phyloP scores from a whole-genome alignment of 2,329 filamentous ascomycete genomes.

The Fusarium protoensiforme region DNA sequence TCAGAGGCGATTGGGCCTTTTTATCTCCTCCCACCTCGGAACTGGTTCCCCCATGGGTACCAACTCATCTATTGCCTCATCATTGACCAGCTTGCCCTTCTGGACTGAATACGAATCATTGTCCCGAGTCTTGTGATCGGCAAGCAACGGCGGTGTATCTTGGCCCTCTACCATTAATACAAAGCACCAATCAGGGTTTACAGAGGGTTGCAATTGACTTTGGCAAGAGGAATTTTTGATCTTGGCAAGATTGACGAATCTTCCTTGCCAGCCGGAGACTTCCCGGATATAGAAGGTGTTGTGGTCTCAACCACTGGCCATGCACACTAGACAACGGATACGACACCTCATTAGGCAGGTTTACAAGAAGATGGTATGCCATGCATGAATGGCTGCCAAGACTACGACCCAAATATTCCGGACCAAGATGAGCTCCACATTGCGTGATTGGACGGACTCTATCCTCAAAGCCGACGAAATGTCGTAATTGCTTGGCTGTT shows the following conservation, averaged over 20 bases:
- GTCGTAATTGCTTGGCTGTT: constrained; percentile 1
- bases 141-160: not conserved
- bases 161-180: not conserved
- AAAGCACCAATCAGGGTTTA: not conserved
- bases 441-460: not conserved
- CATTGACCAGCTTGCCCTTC: not conserved
- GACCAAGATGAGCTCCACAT: not conserved
- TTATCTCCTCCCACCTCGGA: not conserved
- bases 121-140: not conserved
- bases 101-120: not conserved
- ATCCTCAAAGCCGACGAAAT: not conserved
- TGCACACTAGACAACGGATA: not conserved
- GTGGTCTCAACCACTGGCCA: not conserved
- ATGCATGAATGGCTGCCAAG: not conserved
- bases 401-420: not conserved
- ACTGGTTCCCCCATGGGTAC: not conserved
- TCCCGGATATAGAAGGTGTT: constrained; percentile 29
- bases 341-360: not conserved
- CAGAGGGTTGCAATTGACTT: not conserved
- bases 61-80: not conserved
- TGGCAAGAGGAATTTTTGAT: not conserved
- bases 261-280: not conserved
- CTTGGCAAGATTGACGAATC: constrained; percentile 24
- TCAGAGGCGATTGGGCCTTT: not conserved
- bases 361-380: not conserved